A percentile compares a stretch with the other conserved stretches of the same genome.
These are phyloP conservation scores for Penicillium sp. DNA, from an alignment of 2,329 filamentous ascomycete species.

Conservation along the genomic window DNA sequence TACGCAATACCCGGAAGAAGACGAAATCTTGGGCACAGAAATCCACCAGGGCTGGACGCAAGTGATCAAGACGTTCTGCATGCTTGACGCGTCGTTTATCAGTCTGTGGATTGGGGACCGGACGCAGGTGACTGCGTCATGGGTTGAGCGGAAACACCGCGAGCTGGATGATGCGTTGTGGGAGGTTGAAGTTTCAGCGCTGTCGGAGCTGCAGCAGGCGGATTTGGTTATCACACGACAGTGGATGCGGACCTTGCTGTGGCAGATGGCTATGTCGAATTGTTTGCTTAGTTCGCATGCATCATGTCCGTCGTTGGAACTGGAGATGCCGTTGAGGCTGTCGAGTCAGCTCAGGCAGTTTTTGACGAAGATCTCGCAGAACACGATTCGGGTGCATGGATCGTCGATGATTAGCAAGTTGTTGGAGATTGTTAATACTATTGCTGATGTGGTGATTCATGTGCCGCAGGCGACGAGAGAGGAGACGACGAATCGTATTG, in stretches of 20 bases:
- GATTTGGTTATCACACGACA: slow-evolving; percentile 53
- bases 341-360: slow-evolving; percentile 47
- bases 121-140: slow-evolving; percentile 39
- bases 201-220: slow-evolving; percentile 49
- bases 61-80: slow-evolving; percentile 47
- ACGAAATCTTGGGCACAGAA: slow-evolving; percentile 30
- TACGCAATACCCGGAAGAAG: slow-evolving; percentile 41
- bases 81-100: slow-evolving; percentile 48
- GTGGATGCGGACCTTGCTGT: slow-evolving; percentile 51
- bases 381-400: slow-evolving; percentile 57
- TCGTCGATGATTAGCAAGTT: slow-evolving; percentile 59
- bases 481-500: slow-evolving; percentile 50
- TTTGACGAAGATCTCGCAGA: slow-evolving; percentile 42
- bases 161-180: slow-evolving; percentile 45
- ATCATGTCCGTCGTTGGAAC: slow-evolving; percentile 35
- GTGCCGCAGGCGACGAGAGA: slow-evolving; percentile 49
- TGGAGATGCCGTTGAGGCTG: slow-evolving; percentile 48
- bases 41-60: slow-evolving; percentile 48
- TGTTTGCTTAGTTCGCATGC: slow-evolving; percentile 40
- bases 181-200: slow-evolving; percentile 38
- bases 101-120: slow-evolving; percentile 47
- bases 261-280: slow-evolving; percentile 53
- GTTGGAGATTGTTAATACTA: slow-evolving; percentile 61
- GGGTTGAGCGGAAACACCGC: slow-evolving; percentile 49
- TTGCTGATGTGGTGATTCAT: slow-evolving; percentile 58